Base-by-base conservation (phyloP, 1,139 yeast species). In the Candida pseudoviswanathii region DNA sequence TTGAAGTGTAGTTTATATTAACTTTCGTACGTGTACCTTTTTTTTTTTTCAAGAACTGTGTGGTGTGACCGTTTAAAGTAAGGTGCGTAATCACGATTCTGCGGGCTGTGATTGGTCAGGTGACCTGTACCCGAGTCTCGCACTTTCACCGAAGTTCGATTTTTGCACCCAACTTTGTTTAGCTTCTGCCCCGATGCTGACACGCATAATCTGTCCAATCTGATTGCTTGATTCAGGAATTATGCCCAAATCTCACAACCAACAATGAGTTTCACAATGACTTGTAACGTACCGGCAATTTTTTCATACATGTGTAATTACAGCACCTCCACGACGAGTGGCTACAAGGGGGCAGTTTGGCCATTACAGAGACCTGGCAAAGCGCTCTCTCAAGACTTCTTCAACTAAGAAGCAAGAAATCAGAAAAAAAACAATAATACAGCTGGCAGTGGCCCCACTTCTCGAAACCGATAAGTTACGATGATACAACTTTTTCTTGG, bases 71-170 rank as follows among this genome's bases (percentile, higher is more conserved):
- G 9, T 3, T 4, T 6, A 25, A 31, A 7, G 16, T 42, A 8
- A 6, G 26, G 9, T 9, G 29, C 44, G 44, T 48, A 48, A 48
- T n/a, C 48, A 41, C 22, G 29, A 21, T 34, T 48, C 25, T 25
- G 10, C 11, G 3, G 4, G 31, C 29, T 43, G 22, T 47, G 38
- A 47, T 47, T 47, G 50, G 50, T 33, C 39, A 41, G 7, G 31
- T 21, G 24, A 10, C 8, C n/a, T 8, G 16, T 16, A 11, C 8
- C 42, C 42, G 42, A 39, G 29, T 4, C 24, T 39, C 42, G 42
- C 42, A 39, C 32, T 39, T 39, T 39, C 21, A n/a, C 41, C 40
- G 40, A 37, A 27, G 24, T 39, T 39, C 33, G 42, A 39, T 39
- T 39, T 39, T 39, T 39, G 42, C 42, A 39, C 32, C 42, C 42